Percentiles rank a stretch among this genome's conserved stretches.
phyloP scores from a whole-genome alignment of 345 rosid genomes.

The Euphorbia peplus region DNA sequence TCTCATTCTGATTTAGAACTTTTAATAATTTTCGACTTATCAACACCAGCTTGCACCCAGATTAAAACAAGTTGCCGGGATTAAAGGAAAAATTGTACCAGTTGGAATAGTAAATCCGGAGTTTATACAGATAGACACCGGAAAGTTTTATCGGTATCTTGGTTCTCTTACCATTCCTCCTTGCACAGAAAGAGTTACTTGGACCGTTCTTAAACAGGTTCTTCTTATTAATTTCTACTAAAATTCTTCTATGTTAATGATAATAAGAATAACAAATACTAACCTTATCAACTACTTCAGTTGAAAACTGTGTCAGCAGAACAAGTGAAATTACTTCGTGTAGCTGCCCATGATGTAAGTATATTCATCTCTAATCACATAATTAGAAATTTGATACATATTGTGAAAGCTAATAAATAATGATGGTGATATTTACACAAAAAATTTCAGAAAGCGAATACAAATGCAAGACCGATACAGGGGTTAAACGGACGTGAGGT shows the following conservation, averaged over 20 bases:
- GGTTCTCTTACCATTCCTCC: constrained; percentile 95
- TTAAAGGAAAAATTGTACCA: constrained; percentile 20
- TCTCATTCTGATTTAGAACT: no score
- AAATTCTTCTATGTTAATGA: background rate
- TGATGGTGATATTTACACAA: no score
- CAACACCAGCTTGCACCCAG: constrained; percentile 38
- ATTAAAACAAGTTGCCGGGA: constrained; percentile 33
- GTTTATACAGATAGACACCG: constrained; percentile 44
- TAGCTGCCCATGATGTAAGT: constrained; percentile 81
- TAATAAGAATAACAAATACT: no score
- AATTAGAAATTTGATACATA: no score
- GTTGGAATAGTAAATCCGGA: constrained; percentile 56
- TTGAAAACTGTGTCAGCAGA: constrained; percentile 55
- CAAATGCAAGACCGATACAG: constrained; percentile 71
- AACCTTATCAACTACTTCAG: constrained; percentile 29
- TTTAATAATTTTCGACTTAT: background rate
- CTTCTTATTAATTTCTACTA: no score
- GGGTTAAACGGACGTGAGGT: constrained; percentile 40
- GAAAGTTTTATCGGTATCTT: constrained; percentile 66
- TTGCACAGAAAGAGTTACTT: constrained; percentile 64
- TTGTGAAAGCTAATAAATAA: no score
- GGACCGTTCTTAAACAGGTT: constrained; percentile 72
- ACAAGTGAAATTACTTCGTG: constrained; percentile 63
- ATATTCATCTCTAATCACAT: no score
- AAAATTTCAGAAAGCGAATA: constrained; percentile 44